Conservation (phyloP, 306 rosid species). For the Fragaria iinumae region DNA sequence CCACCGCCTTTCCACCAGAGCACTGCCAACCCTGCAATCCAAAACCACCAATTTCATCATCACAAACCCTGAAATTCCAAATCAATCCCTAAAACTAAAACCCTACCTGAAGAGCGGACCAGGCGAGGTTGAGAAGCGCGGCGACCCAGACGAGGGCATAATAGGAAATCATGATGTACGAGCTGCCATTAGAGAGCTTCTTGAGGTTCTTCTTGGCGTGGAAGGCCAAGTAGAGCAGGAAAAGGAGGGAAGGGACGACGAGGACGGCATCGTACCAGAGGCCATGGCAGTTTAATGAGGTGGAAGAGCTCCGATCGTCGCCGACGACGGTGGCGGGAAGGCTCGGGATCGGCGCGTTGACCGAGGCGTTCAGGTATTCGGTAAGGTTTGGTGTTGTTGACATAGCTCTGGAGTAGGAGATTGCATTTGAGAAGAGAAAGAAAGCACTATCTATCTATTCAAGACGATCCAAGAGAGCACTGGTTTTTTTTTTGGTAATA, state of each 20-base stretch:
- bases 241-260: slow-evolving; percentile 49
- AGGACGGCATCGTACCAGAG: slow-evolving; percentile 43
- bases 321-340: slow-evolving; percentile 12
- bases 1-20: slow-evolving; percentile 55
- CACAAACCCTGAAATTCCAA: background rate
- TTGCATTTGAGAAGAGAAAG: background rate
- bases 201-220: slow-evolving; percentile 56
- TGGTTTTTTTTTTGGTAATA: background rate
- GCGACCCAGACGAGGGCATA: slow-evolving; percentile 68
- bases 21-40: slow-evolving; percentile 58
- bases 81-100: background rate
- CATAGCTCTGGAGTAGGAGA: slow-evolving; percentile 12
- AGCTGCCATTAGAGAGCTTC: slow-evolving; percentile 45
- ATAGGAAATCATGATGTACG: slow-evolving; percentile 47
- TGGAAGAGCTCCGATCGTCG: slow-evolving; percentile 11
- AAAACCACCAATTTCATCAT: too few relatives aligned
- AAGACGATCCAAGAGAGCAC: background rate
- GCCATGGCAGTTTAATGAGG: slow-evolving; percentile 39
- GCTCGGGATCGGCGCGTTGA: slow-evolving; percentile 26
- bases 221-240: slow-evolving; percentile 43
- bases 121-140: slow-evolving; percentile 53
- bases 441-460: background rate
- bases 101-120: slow-evolving; percentile 64
- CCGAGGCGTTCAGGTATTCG: slow-evolving; percentile 18
- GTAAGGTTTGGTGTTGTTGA: background rate